Evolutionary conservation across 345 rosid species (phyloP).

Genomic region (Melaleuca alternifolia): DNA sequence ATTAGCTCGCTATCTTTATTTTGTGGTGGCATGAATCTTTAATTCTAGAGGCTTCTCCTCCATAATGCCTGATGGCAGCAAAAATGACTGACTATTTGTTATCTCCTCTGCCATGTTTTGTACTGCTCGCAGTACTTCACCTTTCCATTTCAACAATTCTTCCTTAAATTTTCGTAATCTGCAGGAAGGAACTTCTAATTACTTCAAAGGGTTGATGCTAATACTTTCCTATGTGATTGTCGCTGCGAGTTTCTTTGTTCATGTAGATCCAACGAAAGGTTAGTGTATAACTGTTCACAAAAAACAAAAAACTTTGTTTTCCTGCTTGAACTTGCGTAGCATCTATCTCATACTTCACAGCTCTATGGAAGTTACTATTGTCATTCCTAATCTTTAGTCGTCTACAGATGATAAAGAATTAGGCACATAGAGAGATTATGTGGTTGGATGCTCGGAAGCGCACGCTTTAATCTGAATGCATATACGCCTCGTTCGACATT

Average conservation of each 20-base stretch:
- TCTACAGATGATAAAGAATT: neutral
- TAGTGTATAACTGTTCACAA: neutral
- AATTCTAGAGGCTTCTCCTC: neutral
- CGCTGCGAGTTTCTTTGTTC: conserved; percentile 15
- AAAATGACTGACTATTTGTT: neutral
- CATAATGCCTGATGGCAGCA: neutral
- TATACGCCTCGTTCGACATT: neutral
- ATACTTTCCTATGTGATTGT: conserved; percentile 13
- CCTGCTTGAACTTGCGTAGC: neutral
- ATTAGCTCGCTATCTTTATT: neutral
- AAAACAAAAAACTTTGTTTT: neutral
- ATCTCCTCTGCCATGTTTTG: neutral
- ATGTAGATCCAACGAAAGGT: conserved; percentile 7
- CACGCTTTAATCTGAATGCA: neutral
- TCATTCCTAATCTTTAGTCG: neutral
- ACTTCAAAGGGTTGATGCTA: conserved; percentile 15
- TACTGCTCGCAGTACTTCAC: neutral
- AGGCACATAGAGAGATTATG: neutral
- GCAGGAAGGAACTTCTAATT: conserved; percentile 19
- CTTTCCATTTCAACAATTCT: neutral
- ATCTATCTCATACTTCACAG: neutral
- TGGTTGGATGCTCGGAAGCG: neutral
- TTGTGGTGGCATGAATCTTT: neutral
- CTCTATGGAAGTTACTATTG: neutral
- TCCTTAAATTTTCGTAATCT: neutral